Evolutionary conservation across 441 rosid species (phyloP).

Genomic region (Erysimum cheiri): DNA sequence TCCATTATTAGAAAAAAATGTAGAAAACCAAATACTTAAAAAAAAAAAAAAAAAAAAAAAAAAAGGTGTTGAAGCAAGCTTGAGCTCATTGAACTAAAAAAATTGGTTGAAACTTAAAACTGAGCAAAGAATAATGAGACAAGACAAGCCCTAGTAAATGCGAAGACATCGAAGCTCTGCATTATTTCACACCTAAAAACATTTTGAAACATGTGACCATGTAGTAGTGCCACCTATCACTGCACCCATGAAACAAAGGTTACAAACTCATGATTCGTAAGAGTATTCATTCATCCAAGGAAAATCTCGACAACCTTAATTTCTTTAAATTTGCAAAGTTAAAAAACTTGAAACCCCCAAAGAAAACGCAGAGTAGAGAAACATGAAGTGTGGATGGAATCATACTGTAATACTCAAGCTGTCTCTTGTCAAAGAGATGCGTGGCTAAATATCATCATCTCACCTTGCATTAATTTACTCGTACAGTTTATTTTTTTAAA

Average conservation of each 20-base stretch:
- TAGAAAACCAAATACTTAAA: neutral
- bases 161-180: conserved; percentile 26
- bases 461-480: conserved; percentile 26
- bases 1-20: neutral
- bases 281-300: conserved; percentile 2
- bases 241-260: conserved; percentile 14
- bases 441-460: conserved; percentile 37
- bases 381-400: conserved; percentile 34
- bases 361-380: conserved; percentile 26
- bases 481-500: neutral
- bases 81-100: conserved; percentile 6
- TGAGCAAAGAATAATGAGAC: conserved; percentile 13
- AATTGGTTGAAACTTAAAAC: conserved; percentile 25
- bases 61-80: neutral
- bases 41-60: too few relatives aligned
- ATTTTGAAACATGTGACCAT: conserved; percentile 29
- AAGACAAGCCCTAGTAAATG: conserved; percentile 35
- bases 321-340: conserved; percentile 3
- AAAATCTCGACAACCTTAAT: conserved; percentile 4
- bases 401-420: conserved; percentile 39
- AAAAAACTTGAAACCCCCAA: conserved; percentile 26
- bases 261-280: neutral
- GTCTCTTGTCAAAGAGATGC: conserved; percentile 31
- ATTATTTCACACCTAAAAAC: conserved; percentile 18
- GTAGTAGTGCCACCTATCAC: neutral